Conservation (phyloP, 495 filamentous ascomycete genomes). For the Podospora comata region DNA sequence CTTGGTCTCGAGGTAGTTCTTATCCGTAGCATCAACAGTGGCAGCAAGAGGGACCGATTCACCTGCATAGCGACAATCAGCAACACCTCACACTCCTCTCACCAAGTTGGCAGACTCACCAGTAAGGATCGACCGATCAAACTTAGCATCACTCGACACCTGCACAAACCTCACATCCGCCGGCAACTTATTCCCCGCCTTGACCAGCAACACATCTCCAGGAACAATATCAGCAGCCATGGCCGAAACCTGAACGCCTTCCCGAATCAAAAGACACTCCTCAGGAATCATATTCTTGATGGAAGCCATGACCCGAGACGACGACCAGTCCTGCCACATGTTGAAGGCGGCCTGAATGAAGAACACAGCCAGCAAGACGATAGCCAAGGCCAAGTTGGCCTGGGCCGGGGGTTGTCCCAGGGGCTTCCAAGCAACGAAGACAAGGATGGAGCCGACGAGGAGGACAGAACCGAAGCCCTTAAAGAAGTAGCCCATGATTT, state of each 20-base stretch:
- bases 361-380: constrained; percentile 63
- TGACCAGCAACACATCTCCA: constrained; percentile 61
- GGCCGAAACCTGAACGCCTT: constrained; percentile 48
- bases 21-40: constrained; percentile 57
- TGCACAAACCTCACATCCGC: constrained; percentile 67
- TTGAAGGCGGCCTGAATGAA: constrained; percentile 68
- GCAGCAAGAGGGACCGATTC: constrained; percentile 62
- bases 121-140: constrained; percentile 69
- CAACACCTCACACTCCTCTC: background rate
- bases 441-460: constrained; percentile 58
- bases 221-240: constrained; percentile 60
- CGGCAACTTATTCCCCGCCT: constrained; percentile 63
- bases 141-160: constrained; percentile 61
- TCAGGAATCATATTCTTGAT: constrained; percentile 68
- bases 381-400: constrained; percentile 64
- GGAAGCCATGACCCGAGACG: constrained; percentile 60
- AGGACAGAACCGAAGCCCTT: constrained; percentile 66
- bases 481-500: constrained; percentile 66
- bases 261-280: constrained; percentile 58
- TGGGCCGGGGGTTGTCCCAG: constrained; percentile 61
- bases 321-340: constrained; percentile 62
- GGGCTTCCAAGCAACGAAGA: constrained; percentile 68
- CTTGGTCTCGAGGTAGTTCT: constrained; percentile 70
- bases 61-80: constrained; percentile 33
- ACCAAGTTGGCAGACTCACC: constrained; percentile 38